Evolutionary conservation across 176 grass and related monocot species (phyloP).

Genomic region (Juncus inflexus): DNA sequence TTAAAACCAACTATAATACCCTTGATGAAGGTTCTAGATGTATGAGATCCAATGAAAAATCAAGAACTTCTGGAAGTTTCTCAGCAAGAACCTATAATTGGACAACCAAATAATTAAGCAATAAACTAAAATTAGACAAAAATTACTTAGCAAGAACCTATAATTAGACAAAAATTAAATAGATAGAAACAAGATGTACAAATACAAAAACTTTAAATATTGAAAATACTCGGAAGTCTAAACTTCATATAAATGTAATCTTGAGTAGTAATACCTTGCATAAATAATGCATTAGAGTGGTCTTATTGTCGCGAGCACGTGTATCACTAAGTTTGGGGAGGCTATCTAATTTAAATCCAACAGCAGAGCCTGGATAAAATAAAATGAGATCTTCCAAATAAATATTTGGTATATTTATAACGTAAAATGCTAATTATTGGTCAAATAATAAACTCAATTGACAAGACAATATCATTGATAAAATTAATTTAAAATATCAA

Average conservation of each 20-base stretch:
- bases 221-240: neutral
- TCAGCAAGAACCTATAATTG: constrained; percentile 64
- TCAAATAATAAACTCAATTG: too few species aligned
- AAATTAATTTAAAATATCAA: neutral
- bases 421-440: too few species aligned
- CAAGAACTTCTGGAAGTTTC: constrained; percentile 94
- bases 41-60: constrained; percentile 74
- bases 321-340: constrained; percentile 90
- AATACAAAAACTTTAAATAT: neutral
- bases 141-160: constrained; percentile 89
- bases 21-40: constrained; percentile 81
- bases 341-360: constrained; percentile 97
- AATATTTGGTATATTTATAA: too few species aligned
- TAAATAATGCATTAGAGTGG: constrained; percentile 95
- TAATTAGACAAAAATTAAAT: too few species aligned
- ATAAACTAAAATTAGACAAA: neutral
- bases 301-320: constrained; percentile 81
- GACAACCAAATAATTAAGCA: neutral
- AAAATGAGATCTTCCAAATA: neutral
- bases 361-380: constrained; percentile 63
- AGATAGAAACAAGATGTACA: too few species aligned
- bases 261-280: constrained; percentile 53
- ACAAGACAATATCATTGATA: neutral
- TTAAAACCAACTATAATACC: constrained; percentile 42
- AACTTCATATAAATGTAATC: neutral